phyloP scores from a whole-genome alignment of 2,329 filamentous ascomycete species.

The Bipolaris bicolor region DNA sequence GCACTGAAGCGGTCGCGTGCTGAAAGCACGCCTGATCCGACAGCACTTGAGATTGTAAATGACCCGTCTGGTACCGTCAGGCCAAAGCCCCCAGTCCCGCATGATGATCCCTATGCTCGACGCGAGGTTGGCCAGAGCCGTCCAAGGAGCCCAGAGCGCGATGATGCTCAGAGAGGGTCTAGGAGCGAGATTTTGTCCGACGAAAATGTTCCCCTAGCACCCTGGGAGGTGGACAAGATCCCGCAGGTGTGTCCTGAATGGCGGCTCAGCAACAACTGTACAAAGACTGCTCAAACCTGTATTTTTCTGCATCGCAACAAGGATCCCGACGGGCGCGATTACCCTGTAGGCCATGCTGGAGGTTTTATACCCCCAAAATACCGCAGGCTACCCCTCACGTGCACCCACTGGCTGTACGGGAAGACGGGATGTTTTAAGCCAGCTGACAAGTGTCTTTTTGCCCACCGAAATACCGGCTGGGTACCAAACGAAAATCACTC shows the following conservation, averaged over 20 bases:
- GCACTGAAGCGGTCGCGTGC: slow-evolving; percentile 30
- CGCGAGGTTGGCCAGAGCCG: slow-evolving; percentile 29
- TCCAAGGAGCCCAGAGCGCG: slow-evolving; percentile 14
- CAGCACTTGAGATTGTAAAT: slow-evolving; percentile 34
- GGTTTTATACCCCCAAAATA: slow-evolving; percentile 37
- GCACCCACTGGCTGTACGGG: slow-evolving; percentile 32
- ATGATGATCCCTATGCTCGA: slow-evolving; percentile 32
- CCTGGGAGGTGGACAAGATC: slow-evolving; percentile 36
- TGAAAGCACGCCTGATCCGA: slow-evolving; percentile 36
- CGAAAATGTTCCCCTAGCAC: slow-evolving; percentile 16
- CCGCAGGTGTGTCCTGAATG: slow-evolving; percentile 40
- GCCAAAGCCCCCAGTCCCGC: background rate
- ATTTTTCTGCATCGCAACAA: slow-evolving; percentile 37
- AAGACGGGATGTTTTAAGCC: slow-evolving; percentile 25
- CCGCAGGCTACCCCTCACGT: slow-evolving; percentile 36
- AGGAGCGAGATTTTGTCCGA: background rate
- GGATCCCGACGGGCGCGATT: slow-evolving; percentile 24
- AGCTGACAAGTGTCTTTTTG: slow-evolving; percentile 32
- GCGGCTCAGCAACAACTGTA: slow-evolving; percentile 33
- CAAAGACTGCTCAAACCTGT: slow-evolving; percentile 25
- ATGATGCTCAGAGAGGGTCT: background rate
- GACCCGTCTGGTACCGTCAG: slow-evolving; percentile 12
- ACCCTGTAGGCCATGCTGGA: slow-evolving; percentile 20
- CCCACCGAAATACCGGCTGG: slow-evolving; percentile 42
- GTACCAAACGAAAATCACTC: background rate